phyloP scores from a whole-genome alignment of 345 rosid species.

The Corchorus olitorius region DNA sequence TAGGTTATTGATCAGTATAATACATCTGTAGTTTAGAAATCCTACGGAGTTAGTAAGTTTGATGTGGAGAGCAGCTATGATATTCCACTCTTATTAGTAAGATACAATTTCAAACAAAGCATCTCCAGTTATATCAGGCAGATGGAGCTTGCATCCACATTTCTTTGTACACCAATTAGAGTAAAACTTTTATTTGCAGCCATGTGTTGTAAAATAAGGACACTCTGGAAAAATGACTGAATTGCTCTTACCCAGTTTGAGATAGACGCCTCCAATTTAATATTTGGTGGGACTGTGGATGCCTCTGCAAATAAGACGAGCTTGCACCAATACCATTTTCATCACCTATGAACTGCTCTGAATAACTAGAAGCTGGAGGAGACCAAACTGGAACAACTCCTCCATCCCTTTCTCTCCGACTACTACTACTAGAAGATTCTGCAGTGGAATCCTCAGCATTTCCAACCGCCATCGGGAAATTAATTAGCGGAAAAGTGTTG shows the following conservation, averaged over 20 bases:
- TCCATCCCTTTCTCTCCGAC: slow-evolving; percentile 92
- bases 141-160: slow-evolving; percentile 5
- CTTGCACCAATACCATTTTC: slow-evolving; percentile 74
- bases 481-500: slow-evolving; percentile 43
- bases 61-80: neutral
- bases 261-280: slow-evolving; percentile 86
- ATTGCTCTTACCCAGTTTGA: slow-evolving; percentile 70
- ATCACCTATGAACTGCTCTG: slow-evolving; percentile 75
- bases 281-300: slow-evolving; percentile 75
- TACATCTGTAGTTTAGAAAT: neutral
- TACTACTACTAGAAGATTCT: slow-evolving; percentile 76
- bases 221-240: neutral
- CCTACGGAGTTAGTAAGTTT: neutral
- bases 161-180: neutral
- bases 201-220: neutral
- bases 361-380: slow-evolving; percentile 63
- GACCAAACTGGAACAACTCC: slow-evolving; percentile 96
- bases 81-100: neutral
- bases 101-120: slow-evolving; percentile 10
- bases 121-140: slow-evolving; percentile 12
- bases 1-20: neutral
- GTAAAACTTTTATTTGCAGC: neutral
- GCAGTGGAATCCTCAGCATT: slow-evolving; percentile 85
- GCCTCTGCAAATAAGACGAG: slow-evolving; percentile 85
- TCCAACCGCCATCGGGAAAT: slow-evolving; percentile 42